Base-by-base conservation (phyloP, 495 filamentous ascomycete genomes). In the Aspergillus incahuasiensis region DNA sequence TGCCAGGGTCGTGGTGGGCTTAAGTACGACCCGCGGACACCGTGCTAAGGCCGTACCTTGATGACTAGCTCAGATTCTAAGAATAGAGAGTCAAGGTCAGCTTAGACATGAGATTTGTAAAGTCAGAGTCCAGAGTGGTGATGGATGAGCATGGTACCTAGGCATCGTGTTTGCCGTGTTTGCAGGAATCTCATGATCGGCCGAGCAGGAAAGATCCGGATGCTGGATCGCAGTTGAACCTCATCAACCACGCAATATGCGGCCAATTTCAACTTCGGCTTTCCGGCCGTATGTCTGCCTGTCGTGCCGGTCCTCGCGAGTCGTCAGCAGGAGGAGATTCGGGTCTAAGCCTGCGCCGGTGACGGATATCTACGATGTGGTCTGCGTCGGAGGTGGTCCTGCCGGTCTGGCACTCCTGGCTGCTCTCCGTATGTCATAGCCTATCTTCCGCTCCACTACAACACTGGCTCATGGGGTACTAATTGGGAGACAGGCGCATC, bases 381-480 rank as follows among this genome's bases (percentile, higher is more conserved):
- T 96, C 48, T 94, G 91, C 56, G 88, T 99, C 57, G 95, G 95
- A 48, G 95, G 94, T 24, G 95, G 95, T n/a, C 95, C 94, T 13
- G 94, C 92, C 8, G 95, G 95, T 47, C 76, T 99, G 41, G 92
- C 89, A 61, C 80, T 99, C 19, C 73, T 96, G 52, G 84, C 90
- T 54, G 91, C 91, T 59, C 80, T 99, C 40, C 84, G 91, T 95
- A 80, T 69, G 84, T 67, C 48, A 40, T 56, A 49, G 40, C 12
- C 9, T 16, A 2, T 22, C 18, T 28, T 25, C 2, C 38, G 15
- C 21, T 3, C 28, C n/a, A n/a, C 35, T 4, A 18, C 18, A 19
- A 7, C 6, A 58, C 48, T 30, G 18, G 9, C 32, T 30, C 18
- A 7, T 13, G 55, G 46, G 46, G 53, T 49, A 34, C 39, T 43